phyloP scores from a whole-genome alignment of 805 yeast species.

The Zygoascus ofunaensis region DNA sequence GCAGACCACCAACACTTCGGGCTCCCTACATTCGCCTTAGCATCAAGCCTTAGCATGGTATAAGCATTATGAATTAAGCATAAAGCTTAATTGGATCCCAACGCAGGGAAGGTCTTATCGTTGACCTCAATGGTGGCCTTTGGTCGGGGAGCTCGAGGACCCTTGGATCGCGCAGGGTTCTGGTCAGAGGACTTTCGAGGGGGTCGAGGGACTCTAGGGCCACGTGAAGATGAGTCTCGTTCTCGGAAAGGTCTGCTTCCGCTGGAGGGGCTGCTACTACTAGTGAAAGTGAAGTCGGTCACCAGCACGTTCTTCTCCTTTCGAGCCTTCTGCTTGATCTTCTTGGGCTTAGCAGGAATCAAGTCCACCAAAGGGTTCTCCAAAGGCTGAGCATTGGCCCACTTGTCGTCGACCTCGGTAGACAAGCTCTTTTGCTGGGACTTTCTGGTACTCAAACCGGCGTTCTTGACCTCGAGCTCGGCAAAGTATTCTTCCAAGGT shows the following conservation, averaged over 20 bases:
- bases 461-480: slow-evolving; percentile 33
- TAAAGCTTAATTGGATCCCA: too few relatives aligned
- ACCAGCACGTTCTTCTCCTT: slow-evolving; percentile 78
- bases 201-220: slow-evolving; percentile 24
- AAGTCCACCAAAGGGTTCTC: slow-evolving; percentile 56
- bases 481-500: slow-evolving; percentile 83
- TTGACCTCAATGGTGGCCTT: slow-evolving; percentile 17
- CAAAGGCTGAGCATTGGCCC: slow-evolving; percentile 46
- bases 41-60: too few relatives aligned
- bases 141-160: slow-evolving; percentile 16
- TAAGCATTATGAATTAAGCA: too few relatives aligned
- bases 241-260: slow-evolving; percentile 2
- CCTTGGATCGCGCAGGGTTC: slow-evolving; percentile 25
- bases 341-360: slow-evolving; percentile 55
- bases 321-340: slow-evolving; percentile 57
- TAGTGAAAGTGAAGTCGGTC: slow-evolving; percentile 61
- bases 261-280: slow-evolving; percentile 13
- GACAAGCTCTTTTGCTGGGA: slow-evolving; percentile 42
- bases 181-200: slow-evolving; percentile 24
- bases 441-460: slow-evolving; percentile 21
- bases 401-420: slow-evolving; percentile 42
- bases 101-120: slow-evolving; percentile 22
- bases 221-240: slow-evolving; percentile 26
- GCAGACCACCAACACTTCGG: too few relatives aligned
- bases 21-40: too few relatives aligned